Percentiles rank a stretch among this genome's conserved stretches.
These are phyloP conservation scores for Paramecium biaurelia DNA, from an alignment of 73 alveolate genomes.

Conservation along the genomic window DNA sequence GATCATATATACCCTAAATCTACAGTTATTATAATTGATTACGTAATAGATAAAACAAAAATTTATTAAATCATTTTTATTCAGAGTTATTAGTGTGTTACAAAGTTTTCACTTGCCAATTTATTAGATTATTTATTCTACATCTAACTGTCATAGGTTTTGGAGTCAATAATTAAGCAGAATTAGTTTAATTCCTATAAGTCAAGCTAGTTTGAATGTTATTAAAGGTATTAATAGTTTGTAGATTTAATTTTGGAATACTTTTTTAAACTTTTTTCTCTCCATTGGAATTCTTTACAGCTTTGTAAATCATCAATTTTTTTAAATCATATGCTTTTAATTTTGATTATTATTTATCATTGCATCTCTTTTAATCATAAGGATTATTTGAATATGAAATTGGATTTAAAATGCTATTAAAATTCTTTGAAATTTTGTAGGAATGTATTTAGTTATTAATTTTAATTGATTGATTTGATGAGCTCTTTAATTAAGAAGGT, in stretches of 20 bases:
- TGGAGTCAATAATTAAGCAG: neutral
- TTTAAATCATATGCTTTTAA: neutral
- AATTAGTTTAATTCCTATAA: neutral
- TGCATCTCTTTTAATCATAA: neutral
- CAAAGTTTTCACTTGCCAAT: neutral
- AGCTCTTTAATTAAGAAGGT: neutral
- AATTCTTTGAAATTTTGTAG: neutral
- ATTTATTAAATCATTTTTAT: neutral
- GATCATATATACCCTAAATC: conserved; percentile 96
- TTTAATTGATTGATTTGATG: neutral
- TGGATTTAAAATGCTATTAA: neutral
- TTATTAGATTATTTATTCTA: neutral
- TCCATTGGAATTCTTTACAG: neutral
- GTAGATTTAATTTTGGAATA: neutral
- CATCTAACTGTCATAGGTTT: neutral
- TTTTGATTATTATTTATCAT: neutral
- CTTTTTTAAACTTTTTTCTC: neutral
- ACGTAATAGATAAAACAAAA: neutral
- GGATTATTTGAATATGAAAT: neutral
- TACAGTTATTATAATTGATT: conserved; percentile 87
- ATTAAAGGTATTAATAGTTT: neutral
- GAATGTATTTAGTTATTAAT: neutral
- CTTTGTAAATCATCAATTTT: neutral
- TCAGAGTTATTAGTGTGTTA: neutral
- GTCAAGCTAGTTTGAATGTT: neutral